Base-by-base conservation (phyloP, 2,329 filamentous ascomycete genomes). In the Chaetomiaceae sp. region DNA sequence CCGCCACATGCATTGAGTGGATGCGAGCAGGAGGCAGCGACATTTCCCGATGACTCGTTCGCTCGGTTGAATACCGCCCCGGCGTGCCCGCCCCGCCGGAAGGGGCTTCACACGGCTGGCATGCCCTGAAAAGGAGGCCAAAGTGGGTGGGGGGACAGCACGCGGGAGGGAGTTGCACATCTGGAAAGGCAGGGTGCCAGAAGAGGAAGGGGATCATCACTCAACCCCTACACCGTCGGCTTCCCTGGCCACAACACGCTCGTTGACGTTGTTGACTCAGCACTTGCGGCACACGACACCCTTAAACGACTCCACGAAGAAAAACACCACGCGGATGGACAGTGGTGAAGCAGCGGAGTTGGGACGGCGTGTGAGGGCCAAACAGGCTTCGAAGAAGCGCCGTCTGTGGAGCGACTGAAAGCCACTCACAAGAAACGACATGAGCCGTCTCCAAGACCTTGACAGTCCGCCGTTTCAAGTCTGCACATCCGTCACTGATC, bases 121-220 rank as follows among this genome's bases (percentile, higher is more conserved):
- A 29, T 23, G 40, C 42, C 47, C 31, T 37, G 34, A 29, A 29
- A 43, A 36, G 19, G 36, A 37, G 33, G 9, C 19, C 22, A 8
- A 31, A 22, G 50, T 34, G 51, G 40, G 47, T 27, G 47, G 40
- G 47, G 38, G n/a, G n/a, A n/a, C n/a, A n/a, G 19, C 31, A 6
- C 40, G 33, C 51, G 47, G 40, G 49, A 58, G 29, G 47, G 36
- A 48, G 31, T 15, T 15, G 38, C n/a, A n/a, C n/a, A n/a, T n/a
- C n/a, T n/a, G 44, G 38, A 36, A 27, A 20, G 48, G 51, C 17
- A 40, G 38, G 7, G 22, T 51, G 49, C 54, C 49, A 11, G 50
- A 59, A 57, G 48, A 15, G 57, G 57, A 59, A 59, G 54, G 29
- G 43, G 57, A 57, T 57, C 52, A 45, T 57, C 57, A n/a, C 43